phyloP scores from a whole-genome alignment of 1,284 basidiomycete genomes.

The Apiotrichum gracile region DNA sequence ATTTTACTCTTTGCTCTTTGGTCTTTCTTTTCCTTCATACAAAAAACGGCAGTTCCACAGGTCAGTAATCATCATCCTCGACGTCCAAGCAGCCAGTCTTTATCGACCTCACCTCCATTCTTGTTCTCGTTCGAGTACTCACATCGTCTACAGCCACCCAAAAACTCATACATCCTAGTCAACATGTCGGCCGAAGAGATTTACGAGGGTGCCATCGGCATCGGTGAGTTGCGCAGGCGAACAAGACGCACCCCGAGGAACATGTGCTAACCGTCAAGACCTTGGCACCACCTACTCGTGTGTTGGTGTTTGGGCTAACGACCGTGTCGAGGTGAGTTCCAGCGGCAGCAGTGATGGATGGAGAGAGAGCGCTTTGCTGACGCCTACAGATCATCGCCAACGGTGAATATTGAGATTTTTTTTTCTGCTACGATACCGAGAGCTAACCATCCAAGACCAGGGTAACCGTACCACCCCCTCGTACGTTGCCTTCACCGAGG shows the following conservation, averaged over 20 bases:
- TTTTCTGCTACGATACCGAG: no score
- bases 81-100: neutral
- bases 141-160: constrained; percentile 9
- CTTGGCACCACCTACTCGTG: constrained; percentile 54
- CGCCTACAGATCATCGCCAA: constrained; percentile 81
- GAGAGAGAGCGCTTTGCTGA: constrained; percentile 5
- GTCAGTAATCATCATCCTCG: constrained; percentile 3
- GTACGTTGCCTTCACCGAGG: constrained; percentile 95
- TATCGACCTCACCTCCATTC: neutral
- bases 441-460: constrained; percentile 57
- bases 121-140: neutral
- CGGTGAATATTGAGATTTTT: constrained; percentile 43
- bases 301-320: constrained; percentile 97
- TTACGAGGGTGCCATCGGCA: constrained; percentile 94
- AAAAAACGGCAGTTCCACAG: constrained; percentile 22
- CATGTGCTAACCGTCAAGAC: constrained; percentile 27
- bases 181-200: constrained; percentile 82
- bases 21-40: constrained; percentile 8
- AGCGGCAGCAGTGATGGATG: no score
- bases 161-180: constrained; percentile 21
- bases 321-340: constrained; percentile 64
- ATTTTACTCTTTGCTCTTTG: neutral
- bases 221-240: constrained; percentile 52
- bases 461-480: constrained; percentile 99
- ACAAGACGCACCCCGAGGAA: neutral